A percentile compares a stretch with the other conserved stretches of the same genome.
Conservation (phyloP, 148 eudicot species). For the Hydrangea macrophylla region DNA sequence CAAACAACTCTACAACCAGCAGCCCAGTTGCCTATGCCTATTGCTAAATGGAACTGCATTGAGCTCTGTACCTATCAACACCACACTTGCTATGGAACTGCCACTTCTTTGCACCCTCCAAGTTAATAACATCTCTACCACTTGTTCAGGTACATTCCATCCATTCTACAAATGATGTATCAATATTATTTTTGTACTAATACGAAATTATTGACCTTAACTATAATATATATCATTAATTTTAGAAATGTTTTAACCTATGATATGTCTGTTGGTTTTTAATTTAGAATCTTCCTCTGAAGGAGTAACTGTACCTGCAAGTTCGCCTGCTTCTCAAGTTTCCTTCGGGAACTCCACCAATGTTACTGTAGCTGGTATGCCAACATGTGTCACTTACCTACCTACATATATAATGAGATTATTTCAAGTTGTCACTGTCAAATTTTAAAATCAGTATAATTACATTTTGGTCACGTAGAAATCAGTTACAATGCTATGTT, state of each 20-base stretch:
- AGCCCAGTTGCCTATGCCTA: slow-evolving; percentile 58
- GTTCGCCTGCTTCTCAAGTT: slow-evolving; percentile 43
- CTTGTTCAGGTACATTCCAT: slow-evolving; percentile 37
- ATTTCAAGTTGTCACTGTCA: too few relatives aligned
- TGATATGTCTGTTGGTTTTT: background rate
- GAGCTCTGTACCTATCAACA: slow-evolving; percentile 61
- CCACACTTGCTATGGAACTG: slow-evolving; percentile 56
- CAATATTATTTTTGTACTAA: background rate
- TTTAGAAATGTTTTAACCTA: background rate
- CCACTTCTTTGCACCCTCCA: slow-evolving; percentile 53
- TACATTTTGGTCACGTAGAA: background rate
- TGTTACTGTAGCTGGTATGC: slow-evolving; percentile 41
- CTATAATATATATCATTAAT: background rate
- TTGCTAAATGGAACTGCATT: slow-evolving; percentile 49
- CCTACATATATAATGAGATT: background rate
- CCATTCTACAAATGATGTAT: background rate
- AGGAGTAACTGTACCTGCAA: slow-evolving; percentile 39
- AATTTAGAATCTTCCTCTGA: too few relatives aligned
- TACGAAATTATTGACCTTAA: background rate
- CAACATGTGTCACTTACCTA: background rate
- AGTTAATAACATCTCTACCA: slow-evolving; percentile 36
- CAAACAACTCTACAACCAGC: slow-evolving; percentile 31
- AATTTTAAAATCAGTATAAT: background rate
- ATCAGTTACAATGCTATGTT: background rate
- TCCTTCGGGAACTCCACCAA: slow-evolving; percentile 32